These are phyloP conservation scores for Diaporthe sp. DNA, from an alignment of 2,329 filamentous ascomycete genomes.

Conservation along the genomic window DNA sequence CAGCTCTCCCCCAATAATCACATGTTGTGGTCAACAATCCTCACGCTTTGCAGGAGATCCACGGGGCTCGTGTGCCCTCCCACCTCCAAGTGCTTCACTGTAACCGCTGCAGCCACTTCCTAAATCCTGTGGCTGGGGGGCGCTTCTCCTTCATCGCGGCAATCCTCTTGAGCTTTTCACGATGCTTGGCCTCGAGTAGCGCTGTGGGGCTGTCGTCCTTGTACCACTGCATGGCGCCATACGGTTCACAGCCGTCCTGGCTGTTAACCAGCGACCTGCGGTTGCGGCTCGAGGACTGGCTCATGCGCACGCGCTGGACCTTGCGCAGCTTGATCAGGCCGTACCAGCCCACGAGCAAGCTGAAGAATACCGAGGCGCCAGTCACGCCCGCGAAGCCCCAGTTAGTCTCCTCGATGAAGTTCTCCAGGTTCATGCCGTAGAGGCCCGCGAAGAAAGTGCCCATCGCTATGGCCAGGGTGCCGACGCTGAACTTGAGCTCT, in stretches of 20 bases:
- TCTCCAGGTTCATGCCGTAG: slow-evolving; percentile 99
- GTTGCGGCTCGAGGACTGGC: slow-evolving; percentile 30
- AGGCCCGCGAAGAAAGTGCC: slow-evolving; percentile 97
- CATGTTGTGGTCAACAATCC: background rate
- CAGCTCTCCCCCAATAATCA: background rate
- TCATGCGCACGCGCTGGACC: slow-evolving; percentile 90
- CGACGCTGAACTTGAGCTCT: slow-evolving; percentile 95
- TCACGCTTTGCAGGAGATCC: background rate
- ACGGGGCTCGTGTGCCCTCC: background rate
- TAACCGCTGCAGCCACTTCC: slow-evolving; percentile 48
- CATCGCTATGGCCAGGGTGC: slow-evolving; percentile 92
- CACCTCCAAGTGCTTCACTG: slow-evolving; percentile 4
- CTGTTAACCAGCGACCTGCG: slow-evolving; percentile 20
- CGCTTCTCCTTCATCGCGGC: slow-evolving; percentile 61
- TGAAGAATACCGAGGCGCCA: slow-evolving; percentile 77
- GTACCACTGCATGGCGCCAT: slow-evolving; percentile 54
- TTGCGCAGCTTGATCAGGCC: slow-evolving; percentile 86
- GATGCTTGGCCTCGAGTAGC: slow-evolving; percentile 67
- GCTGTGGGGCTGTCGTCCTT: slow-evolving; percentile 64
- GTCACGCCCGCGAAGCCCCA: slow-evolving; percentile 87
- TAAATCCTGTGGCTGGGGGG: slow-evolving; percentile 47
- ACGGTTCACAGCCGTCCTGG: slow-evolving; percentile 28
- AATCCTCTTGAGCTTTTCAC: slow-evolving; percentile 67
- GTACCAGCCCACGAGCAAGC: slow-evolving; percentile 84
- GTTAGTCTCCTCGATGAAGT: slow-evolving; percentile 96